Evolutionary conservation across 176 grass and related monocot genomes (phyloP).

Genomic region (Tillandsia fasciculata): DNA sequence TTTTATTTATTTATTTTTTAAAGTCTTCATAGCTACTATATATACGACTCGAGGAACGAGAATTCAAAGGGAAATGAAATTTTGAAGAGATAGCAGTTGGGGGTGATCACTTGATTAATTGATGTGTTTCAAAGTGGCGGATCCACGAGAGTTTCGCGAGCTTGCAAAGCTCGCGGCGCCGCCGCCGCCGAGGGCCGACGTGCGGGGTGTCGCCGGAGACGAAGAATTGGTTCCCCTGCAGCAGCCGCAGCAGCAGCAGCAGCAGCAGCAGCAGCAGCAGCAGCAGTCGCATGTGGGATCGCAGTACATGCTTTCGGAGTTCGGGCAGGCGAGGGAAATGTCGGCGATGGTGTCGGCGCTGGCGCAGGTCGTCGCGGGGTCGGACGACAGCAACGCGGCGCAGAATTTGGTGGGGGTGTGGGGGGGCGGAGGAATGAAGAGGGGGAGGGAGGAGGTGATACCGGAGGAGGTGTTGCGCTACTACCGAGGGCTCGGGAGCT

Average conservation of each 20-base stretch:
- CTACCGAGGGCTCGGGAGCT: slow-evolving; percentile 16
- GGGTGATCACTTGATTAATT: not conserved
- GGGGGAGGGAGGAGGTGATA: slow-evolving; percentile 18
- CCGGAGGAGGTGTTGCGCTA: slow-evolving; percentile 21
- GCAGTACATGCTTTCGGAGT: slow-evolving; percentile 14
- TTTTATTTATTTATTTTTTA: not conserved
- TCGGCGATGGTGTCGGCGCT: slow-evolving; percentile 66
- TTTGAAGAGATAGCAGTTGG: not conserved
- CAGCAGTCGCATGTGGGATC: too few relatives aligned
- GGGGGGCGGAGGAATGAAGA: not conserved
- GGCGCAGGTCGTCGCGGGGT: slow-evolving; percentile 40
- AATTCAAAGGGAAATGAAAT: not conserved
- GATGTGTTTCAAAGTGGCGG: slow-evolving; percentile 54
- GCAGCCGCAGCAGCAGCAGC: not conserved
- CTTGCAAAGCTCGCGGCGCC: not conserved
- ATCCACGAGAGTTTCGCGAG: slow-evolving; percentile 12
- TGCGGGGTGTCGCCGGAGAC: not conserved
- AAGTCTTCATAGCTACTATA: not conserved
- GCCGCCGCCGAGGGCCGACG: not conserved
- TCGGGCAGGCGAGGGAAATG: slow-evolving; percentile 54
- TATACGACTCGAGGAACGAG: not conserved
- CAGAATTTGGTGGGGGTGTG: not conserved
- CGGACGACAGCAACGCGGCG: not conserved
- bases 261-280: not conserved
- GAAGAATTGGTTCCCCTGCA: slow-evolving; percentile 1